These are phyloP conservation scores for Citrus reticulata DNA, from an alignment of 345 rosid genomes.

Conservation along the genomic window DNA sequence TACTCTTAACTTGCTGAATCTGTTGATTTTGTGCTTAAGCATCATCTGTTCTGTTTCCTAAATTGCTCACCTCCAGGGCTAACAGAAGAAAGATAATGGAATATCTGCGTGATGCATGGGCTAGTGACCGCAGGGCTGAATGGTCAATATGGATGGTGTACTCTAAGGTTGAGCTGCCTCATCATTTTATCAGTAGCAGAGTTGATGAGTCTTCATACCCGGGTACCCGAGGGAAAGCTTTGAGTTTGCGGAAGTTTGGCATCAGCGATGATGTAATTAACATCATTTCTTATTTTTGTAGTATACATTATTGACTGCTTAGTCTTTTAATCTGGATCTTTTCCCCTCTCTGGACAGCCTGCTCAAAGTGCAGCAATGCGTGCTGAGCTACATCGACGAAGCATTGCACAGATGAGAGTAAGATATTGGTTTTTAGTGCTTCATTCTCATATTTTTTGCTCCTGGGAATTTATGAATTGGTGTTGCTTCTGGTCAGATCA, in stretches of 20 bases:
- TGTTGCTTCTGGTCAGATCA: constrained; percentile 55
- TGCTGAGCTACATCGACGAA: constrained; percentile 93
- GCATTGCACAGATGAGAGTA: constrained; percentile 98
- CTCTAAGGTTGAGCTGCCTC: constrained; percentile 93
- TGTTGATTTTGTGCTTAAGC: not conserved
- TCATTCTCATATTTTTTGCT: not conserved
- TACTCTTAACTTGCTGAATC: not conserved
- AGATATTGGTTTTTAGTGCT: constrained; percentile 23
- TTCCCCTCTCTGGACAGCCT: constrained; percentile 50
- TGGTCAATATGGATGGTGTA: constrained; percentile 99
- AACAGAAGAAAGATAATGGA: constrained; percentile 60
- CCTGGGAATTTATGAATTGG: constrained; percentile 6
- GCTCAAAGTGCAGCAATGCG: constrained; percentile 73
- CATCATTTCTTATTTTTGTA: not conserved
- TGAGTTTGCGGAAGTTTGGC: constrained; percentile 56
- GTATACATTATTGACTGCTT: constrained; percentile 2
- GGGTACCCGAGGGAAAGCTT: constrained; percentile 48
- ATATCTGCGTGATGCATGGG: constrained; percentile 66
- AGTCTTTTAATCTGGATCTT: constrained; percentile 14
- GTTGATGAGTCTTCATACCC: constrained; percentile 56
- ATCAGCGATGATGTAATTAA: constrained; percentile 61
- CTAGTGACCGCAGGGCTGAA: constrained; percentile 78
- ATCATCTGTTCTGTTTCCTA: constrained; percentile 4
- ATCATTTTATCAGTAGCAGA: constrained; percentile 67
- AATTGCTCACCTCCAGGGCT: constrained; percentile 39